Base-by-base conservation (phyloP, 2,329 filamentous ascomycete genomes). In the Blastomyces parvus region DNA sequence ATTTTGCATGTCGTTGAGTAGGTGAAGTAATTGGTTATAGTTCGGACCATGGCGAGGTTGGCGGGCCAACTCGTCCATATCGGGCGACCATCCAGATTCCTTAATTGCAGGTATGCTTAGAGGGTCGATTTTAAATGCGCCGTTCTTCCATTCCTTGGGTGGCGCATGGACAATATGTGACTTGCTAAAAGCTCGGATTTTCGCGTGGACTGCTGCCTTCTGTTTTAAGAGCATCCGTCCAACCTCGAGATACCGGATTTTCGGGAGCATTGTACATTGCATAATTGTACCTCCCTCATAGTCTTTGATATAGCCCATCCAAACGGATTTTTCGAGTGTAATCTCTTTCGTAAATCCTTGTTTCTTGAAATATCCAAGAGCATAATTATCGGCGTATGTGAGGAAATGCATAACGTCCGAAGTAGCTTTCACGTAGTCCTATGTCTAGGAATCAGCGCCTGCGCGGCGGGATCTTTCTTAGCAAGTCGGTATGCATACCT, bases 281-380 rank as follows among this genome's bases (percentile, higher is more conserved):
- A 99, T 99, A 66, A 99, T 96, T 0, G 94, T 99, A 64, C 94
- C 94, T 64, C 94, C 94, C 77, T 99, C 94, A 75, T 99, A 99
- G 74, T 99, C 94, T 74, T 99, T 99, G 80, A 99, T 99, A 71
- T 97, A 99, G 2, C 94, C 94, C 94, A 97, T 97, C 94, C 94
- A 99, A 3, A 91, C 87, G 2, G 88, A 86, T 70, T 87, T 89
- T 64, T 94, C 89, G 0, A 99, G 84, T 0, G 92, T 96, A 67
- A 99, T 97, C 70, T 99, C 93, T 74, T 99, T 99, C 1, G 94
- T 97, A 73, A 99, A 99, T 0, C 94, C 94, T 74, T 99, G 94
- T 74, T 99, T 99, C 76, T 97, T 96, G 78, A 99, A 99, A 76
- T 97, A 99, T 13, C 94, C 94, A 68, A 96, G 99, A 48, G 94